Base-by-base conservation (phyloP, 495 filamentous ascomycete genomes). In the Pseudotulostoma volvatum region DNA sequence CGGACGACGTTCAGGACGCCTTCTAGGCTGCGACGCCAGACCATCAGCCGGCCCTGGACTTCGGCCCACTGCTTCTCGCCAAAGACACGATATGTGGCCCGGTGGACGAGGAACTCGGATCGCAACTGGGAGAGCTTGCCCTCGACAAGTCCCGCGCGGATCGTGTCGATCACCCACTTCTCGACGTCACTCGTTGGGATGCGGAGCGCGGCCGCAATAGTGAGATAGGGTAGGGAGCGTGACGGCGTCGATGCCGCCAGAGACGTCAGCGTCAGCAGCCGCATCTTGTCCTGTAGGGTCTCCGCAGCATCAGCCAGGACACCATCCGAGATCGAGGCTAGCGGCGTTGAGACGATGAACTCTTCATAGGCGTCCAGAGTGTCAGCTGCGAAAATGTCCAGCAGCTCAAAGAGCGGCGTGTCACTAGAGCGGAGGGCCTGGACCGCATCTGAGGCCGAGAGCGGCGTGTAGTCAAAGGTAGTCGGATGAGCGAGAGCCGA, bases 21-120 rank as follows among this genome's bases (percentile, higher is more conserved):
- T 48, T 71, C 69, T 44, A 96, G 59, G 41, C 79, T 81, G 34
- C 67, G 63, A 63, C 81, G 79, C 87, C 85, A 96, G 51, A 80
- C 81, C 60, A 94, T 86, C 50, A 99, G 60, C 31, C 86, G 71
- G 21, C 76, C 77, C 47, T 82, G 84, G 15, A 99, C 76, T 66
- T 96, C 86, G 37, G 78, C 74, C 92, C 92, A 99, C 64, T 99
- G 90, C 68, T 87, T 92, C 72, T 93, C 82, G 41, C 84, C 84
- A 50, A 99, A 96, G 18, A 93, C 88, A 19, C 90, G 74, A 70
- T 95, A 93, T 40, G 84, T 92, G 45, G 81, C 83, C 43, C 85
- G 72, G 64, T 99, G 90, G 32, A 99, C 82, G 9, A 94, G 66
- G 70, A 99, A 96, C 18, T 84, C 79, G 53, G 84, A 74, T 45